These are phyloP conservation scores for Neckera pumila DNA, from an alignment of 225 moss, liverwort and hornwort species.

Conservation along the genomic window DNA sequence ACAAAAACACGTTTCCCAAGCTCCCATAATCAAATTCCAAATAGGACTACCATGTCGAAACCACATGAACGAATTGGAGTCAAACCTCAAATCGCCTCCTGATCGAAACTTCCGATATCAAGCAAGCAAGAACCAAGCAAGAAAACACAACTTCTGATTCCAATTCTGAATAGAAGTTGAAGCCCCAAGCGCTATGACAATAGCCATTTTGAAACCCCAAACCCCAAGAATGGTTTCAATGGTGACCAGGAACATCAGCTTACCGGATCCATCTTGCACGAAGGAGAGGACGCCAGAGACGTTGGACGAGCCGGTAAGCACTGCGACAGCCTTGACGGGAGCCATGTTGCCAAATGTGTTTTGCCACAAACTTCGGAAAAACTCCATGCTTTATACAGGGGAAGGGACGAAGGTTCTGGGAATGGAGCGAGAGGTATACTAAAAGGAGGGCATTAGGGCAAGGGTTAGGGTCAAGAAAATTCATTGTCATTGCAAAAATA, in stretches of 20 bases:
- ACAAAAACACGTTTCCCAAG: not conserved
- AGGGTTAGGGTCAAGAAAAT: not conserved
- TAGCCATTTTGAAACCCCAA: not conserved
- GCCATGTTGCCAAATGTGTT: slow-evolving; percentile 12
- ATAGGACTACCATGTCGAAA: not conserved
- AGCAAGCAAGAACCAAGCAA: not conserved
- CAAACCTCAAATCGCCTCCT: not conserved
- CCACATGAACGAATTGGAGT: not conserved
- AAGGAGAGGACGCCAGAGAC: slow-evolving; percentile 40
- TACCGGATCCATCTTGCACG: slow-evolving; percentile 10
- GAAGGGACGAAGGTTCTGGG: not conserved
- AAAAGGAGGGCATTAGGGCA: not conserved
- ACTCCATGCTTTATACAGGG: not conserved
- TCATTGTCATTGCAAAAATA: not conserved
- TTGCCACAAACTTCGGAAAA: not conserved
- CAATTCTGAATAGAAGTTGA: not conserved
- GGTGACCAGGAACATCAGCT: no score
- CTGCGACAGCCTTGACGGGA: slow-evolving; percentile 33
- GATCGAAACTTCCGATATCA: not conserved
- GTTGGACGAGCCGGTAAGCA: slow-evolving; percentile 16
- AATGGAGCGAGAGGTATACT: not conserved
- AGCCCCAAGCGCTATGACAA: not conserved
- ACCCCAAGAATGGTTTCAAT: not conserved
- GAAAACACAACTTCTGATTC: not conserved
- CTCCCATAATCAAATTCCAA: not conserved